These are phyloP conservation scores for Cryptococcus sp. DNA, from an alignment of 1,284 basidiomycete species.

Conservation along the genomic window DNA sequence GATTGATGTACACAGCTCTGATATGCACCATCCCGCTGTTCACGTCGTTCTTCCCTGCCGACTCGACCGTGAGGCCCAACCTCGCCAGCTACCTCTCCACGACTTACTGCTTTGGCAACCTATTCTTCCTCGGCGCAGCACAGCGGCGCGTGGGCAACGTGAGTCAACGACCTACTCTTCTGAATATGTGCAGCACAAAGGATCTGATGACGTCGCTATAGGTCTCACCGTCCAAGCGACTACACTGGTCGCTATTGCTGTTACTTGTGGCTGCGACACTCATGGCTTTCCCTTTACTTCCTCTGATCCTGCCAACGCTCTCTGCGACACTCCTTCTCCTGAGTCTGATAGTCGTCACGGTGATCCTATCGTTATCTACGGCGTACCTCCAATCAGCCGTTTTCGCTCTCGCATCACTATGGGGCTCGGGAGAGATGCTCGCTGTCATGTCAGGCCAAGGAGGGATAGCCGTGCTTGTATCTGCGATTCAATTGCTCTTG, in stretches of 20 bases:
- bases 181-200: neutral
- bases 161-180: conserved; percentile 5
- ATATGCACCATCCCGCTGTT: conserved; percentile 51
- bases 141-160: conserved; percentile 47
- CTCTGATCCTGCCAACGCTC: conserved; percentile 40
- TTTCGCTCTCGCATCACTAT: conserved; percentile 45
- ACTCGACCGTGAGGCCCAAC: conserved; percentile 27
- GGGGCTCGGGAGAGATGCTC: conserved; percentile 45
- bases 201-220: conserved; percentile 12
- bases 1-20: conserved; percentile 40
- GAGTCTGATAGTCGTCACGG: conserved; percentile 34
- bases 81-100: conserved; percentile 48
- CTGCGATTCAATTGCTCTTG: conserved; percentile 42
- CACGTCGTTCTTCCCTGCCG: conserved; percentile 36
- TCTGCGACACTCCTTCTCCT: conserved; percentile 36
- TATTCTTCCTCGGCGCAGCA: conserved; percentile 50
- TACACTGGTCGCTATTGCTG: conserved; percentile 41
- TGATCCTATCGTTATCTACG: conserved; percentile 40
- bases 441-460: conserved; percentile 54
- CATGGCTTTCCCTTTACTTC: conserved; percentile 45
- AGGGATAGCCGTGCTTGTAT: conserved; percentile 52
- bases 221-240: conserved; percentile 38
- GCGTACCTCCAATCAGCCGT: conserved; percentile 51
- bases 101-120: conserved; percentile 50
- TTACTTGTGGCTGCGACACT: conserved; percentile 33